Base-by-base conservation (phyloP, 768 basidiomycete species). In the Lentinula sp. region DNA sequence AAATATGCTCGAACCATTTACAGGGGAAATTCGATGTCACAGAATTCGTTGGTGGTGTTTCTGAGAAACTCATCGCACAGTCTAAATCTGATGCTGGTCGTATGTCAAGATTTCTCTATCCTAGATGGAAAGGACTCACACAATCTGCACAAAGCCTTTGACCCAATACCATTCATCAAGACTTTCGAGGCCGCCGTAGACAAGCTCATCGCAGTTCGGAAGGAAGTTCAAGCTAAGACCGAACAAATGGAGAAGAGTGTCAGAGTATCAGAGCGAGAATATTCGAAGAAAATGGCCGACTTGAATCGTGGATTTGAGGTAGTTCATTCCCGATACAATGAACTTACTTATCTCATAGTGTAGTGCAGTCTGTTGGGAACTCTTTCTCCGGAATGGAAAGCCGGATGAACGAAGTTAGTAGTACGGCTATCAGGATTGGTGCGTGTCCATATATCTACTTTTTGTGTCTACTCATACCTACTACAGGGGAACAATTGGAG, bases 401-500 rank as follows among this genome's bases (percentile, higher is more conserved):
- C 64, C 86, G 88, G 67, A 93, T 98, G 80, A 93, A 87, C 60
- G 89, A 95, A 68, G 95, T 99, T 36, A 94, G 95, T 39, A 84
- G 92, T 58, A 95, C 95, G 13, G 94, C 97, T 13, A 88, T 98
- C 51, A 82, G 96, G 53, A 97, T 98, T 66, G 97, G 96, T 88
- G 56, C 65, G 84, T 63, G 33, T 37, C 20, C 52, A 32, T 37
- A 20, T 20, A 20, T 15, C 1, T 10, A 43, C 23, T 12, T 42
- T 4, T 53, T 63, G 16, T 39, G 28, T 57, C 3, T 50, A 9
- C 16, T 49, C 39, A 63, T 61, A 32, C 66, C 54, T 63, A 53
- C 16, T 23, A 20, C 67, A 95, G 94, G 95, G 46, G 96, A 98
- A 75, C 94, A 98, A 72, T 82, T 99, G 46, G 96, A 99, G 73